Evolutionary conservation across 176 grass and related monocot genomes (phyloP), one percentile per base, ranked within the genome.

Genomic region (Poa pratensis): DNA sequence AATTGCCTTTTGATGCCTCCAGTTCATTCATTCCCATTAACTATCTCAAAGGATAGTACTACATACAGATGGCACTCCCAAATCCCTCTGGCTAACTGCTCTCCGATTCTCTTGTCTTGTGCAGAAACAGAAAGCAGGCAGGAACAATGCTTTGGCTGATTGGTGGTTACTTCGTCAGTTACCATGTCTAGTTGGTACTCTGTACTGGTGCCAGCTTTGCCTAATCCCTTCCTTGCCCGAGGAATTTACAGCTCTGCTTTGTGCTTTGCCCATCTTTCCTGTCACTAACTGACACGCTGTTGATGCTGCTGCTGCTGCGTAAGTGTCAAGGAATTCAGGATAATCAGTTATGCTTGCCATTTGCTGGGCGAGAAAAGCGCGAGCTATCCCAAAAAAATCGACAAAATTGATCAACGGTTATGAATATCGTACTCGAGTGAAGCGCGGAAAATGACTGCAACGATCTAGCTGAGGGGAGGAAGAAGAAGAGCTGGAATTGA

Each of bases 201-300:
- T 19, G 26, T 40, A 78, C 42, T 49, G 60, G 39, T 69, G 68
- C 18, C 67, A 87, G 16, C 80, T 46, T 80, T 69, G 18, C 28
- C 32, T 87, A 91, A 84, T 91, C 50, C 76, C 81, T 87, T 87
- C n/a, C 85, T 76, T 91, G 69, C 5, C 76, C 60, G 62, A 80
- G 6, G 58, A 85, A 70, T 76, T 69, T 27, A 22, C 61, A 76
- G 77, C 60, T 75, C 76, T 39, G 6, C 66, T 92, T 90, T 80
- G 68, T 88, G 64, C 34, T 42, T 83, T 40, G 58, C 62, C 35
- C 63, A 52, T 69, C 85, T 88, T 87, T 90, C 37, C 75, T 81
- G 78, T 48, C 70, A 83, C 80, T 20, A 70, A 77, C 61, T 51
- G 53, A 54, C 78, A 79, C 27, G 48, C 66, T 76, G 82, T 49